Conservation (phyloP, 768 basidiomycete species). For the Tylopilus felleus region DNA sequence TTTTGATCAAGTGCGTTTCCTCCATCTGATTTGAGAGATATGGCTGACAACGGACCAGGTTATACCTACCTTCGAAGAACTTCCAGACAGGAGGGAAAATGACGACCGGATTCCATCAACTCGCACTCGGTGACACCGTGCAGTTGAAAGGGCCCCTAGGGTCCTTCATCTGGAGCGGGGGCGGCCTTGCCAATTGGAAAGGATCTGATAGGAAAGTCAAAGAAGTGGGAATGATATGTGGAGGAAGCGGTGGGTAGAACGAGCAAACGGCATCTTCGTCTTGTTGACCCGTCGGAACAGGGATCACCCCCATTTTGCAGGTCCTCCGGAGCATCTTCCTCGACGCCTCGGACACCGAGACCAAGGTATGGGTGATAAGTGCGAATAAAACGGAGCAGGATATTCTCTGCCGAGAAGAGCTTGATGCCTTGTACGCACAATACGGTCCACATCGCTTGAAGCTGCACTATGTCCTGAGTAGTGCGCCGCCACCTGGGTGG, state of each 20-base stretch:
- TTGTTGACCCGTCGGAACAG: slow-evolving; percentile 15
- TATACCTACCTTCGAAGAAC: slow-evolving; percentile 39
- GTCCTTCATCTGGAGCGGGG: slow-evolving; percentile 50
- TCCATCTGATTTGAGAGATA: background rate
- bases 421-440: slow-evolving; percentile 36
- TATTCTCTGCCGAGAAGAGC: slow-evolving; percentile 49
- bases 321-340: slow-evolving; percentile 46
- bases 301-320: slow-evolving; percentile 58
- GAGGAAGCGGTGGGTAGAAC: slow-evolving; percentile 45
- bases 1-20: slow-evolving; percentile 47
- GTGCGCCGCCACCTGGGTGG: slow-evolving; percentile 36
- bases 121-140: slow-evolving; percentile 45
- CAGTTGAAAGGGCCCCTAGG: slow-evolving; percentile 63
- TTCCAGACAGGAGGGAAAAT: slow-evolving; percentile 50
- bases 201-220: slow-evolving; percentile 34
- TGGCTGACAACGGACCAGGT: slow-evolving; percentile 25
- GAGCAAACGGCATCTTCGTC: background rate
- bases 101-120: slow-evolving; percentile 45
- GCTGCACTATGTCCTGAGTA: slow-evolving; percentile 43
- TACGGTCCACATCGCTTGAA: slow-evolving; percentile 33
- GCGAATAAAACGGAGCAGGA: slow-evolving; percentile 47
- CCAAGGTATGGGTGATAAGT: slow-evolving; percentile 46
- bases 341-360: slow-evolving; percentile 36
- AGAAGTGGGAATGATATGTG: slow-evolving; percentile 54
- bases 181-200: slow-evolving; percentile 36